phyloP scores from a whole-genome alignment of 352 stramenopile species.

The Aphanomyces euteiches region DNA sequence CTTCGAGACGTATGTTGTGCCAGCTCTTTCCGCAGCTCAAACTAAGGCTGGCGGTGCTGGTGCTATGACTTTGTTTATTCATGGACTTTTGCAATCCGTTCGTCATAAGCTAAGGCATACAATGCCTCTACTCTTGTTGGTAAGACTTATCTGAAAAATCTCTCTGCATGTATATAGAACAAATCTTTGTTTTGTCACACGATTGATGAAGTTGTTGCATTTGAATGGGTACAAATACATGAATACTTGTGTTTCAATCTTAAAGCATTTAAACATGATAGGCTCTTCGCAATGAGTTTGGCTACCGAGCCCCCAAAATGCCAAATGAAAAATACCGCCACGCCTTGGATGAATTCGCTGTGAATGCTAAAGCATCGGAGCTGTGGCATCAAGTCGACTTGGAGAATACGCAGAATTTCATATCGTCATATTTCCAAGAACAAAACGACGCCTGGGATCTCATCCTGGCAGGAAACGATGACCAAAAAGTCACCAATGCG shows the following conservation, averaged over 20 bases:
- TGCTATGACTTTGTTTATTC: conserved; percentile 16
- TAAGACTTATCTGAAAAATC: not conserved
- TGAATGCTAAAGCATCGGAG: conserved; percentile 5
- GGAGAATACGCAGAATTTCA: conserved; percentile 21
- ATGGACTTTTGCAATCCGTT: conserved; percentile 12
- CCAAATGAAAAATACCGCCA: not conserved
- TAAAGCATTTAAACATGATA: not conserved
- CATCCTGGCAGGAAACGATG: not conserved
- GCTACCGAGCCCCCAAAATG: not conserved
- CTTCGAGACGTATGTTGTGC: conserved; percentile 9
- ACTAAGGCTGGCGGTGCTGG: not conserved
- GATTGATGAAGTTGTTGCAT: conserved; percentile 27
- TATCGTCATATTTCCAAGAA: conserved; percentile 6
- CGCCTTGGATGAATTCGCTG: conserved; percentile 4
- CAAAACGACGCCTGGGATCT: not conserved
- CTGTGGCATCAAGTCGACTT: conserved; percentile 24
- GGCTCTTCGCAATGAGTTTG: conserved; percentile 14
- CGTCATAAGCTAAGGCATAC: conserved; percentile 6
- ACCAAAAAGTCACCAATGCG: conserved; percentile 15
- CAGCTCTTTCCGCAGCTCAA: not conserved
- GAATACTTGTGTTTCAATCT: not conserved
- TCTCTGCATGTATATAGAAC: conserved; percentile 13
- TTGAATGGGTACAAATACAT: conserved; percentile 20
- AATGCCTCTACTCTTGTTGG: conserved; percentile 13
- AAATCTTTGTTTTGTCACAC: conserved; percentile 24